Evolutionary conservation across 805 yeast genomes (phyloP).

Genomic region (Barnettozyma salicaria): DNA sequence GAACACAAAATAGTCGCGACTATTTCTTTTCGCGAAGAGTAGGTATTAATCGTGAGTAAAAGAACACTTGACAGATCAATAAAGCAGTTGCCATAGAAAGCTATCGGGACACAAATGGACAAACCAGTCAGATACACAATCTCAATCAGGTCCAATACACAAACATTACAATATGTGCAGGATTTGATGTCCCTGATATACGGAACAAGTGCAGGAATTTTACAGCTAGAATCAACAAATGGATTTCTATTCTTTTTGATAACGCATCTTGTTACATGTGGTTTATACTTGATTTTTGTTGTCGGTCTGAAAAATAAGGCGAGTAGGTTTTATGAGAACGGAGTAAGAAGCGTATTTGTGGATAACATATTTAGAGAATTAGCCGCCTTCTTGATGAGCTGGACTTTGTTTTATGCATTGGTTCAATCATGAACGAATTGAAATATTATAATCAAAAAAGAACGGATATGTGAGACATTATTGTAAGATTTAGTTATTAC

Average conservation of each 20-base stretch:
- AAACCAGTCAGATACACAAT: constrained; percentile 19
- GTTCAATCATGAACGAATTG: constrained; percentile 23
- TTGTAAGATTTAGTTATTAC: too few relatives aligned
- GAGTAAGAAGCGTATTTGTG: constrained; percentile 12
- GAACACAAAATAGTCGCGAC: too few relatives aligned
- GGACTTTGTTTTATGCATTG: constrained; percentile 25
- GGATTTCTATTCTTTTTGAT: constrained; percentile 20
- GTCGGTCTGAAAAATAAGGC: constrained; percentile 7
- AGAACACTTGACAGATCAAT: too few relatives aligned
- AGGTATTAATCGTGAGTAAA: too few relatives aligned
- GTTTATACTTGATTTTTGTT: constrained; percentile 10
- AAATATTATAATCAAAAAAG: too few relatives aligned
- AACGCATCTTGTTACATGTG: constrained; percentile 5
- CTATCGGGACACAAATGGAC: too few relatives aligned
- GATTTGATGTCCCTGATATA: constrained; percentile 22
- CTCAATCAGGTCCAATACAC: constrained; percentile 2
- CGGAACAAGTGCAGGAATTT: constrained; percentile 22
- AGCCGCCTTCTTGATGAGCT: constrained; percentile 21
- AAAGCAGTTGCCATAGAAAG: too few relatives aligned
- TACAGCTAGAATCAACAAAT: constrained; percentile 21
- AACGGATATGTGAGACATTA: too few relatives aligned
- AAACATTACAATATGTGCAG: constrained; percentile 21
- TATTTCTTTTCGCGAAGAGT: too few relatives aligned
- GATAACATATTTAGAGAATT: constrained; percentile 16
- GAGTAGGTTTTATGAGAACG: constrained; percentile 13